phyloP scores from a whole-genome alignment of 1,284 basidiomycete species.

The Melampsora medusae region DNA sequence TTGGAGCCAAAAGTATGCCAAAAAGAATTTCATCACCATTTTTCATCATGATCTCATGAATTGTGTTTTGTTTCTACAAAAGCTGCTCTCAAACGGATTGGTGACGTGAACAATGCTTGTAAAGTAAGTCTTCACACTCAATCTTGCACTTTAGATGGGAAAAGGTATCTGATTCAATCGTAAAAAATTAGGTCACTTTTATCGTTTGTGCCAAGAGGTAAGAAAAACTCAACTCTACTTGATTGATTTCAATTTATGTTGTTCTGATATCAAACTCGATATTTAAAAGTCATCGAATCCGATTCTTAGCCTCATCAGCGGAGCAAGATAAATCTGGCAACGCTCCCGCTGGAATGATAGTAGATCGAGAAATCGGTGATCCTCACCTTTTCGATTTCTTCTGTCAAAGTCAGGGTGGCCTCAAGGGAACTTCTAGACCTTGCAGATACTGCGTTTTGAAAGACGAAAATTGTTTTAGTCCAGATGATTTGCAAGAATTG shows the following conservation, averaged over 20 bases:
- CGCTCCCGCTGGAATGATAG: constrained; percentile 28
- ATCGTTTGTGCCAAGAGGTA: constrained; percentile 43
- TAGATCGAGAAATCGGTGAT: constrained; percentile 27
- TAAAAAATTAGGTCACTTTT: constrained; percentile 26
- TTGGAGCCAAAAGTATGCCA: constrained; percentile 26
- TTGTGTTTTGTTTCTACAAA: not conserved
- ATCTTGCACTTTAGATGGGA: not conserved
- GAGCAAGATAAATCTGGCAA: constrained; percentile 28
- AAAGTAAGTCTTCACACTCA: constrained; percentile 20
- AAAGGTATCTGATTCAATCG: too few relatives aligned
- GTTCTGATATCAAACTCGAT: not conserved
- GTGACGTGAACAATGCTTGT: constrained; percentile 13
- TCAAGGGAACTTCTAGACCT: constrained; percentile 36
- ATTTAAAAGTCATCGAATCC: constrained; percentile 15
- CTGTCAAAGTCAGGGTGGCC: constrained; percentile 23
- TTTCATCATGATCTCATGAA: not conserved
- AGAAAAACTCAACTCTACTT: not conserved
- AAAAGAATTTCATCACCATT: not conserved
- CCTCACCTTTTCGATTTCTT: constrained; percentile 35
- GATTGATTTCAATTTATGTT: not conserved
- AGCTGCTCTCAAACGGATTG: constrained; percentile 26
- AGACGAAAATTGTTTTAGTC: constrained; percentile 19
- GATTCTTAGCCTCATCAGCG: not conserved
- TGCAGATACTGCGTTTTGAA: constrained; percentile 28
- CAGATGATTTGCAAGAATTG: constrained; percentile 21